phyloP scores from a whole-genome alignment of 306 rosid genomes.

The Lotus japonicus region DNA sequence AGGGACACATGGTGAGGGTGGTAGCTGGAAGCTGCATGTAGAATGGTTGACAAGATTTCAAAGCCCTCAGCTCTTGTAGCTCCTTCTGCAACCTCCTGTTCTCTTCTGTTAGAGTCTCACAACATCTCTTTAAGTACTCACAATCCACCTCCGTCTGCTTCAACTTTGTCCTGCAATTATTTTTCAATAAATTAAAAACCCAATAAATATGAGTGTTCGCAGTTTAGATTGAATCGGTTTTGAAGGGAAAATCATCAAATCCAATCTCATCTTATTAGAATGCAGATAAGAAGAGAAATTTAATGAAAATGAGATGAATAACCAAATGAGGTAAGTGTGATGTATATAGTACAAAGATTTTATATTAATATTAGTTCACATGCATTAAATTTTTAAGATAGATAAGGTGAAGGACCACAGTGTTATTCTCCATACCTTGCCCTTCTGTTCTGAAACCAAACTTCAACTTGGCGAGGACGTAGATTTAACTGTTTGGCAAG shows the following conservation, averaged over 20 bases:
- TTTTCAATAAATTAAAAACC: no score
- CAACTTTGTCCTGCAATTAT: constrained; percentile 66
- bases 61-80: constrained; percentile 82
- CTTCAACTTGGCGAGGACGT: constrained; percentile 98
- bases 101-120: constrained; percentile 89
- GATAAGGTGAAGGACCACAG: constrained; percentile 7
- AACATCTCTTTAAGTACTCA: constrained; percentile 84
- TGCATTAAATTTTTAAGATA: no score
- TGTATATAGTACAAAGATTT: no score
- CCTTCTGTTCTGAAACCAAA: constrained; percentile 98
- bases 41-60: constrained; percentile 74
- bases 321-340: no score
- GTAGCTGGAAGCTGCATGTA: constrained; percentile 96
- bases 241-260: no score
- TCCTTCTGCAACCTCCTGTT: constrained; percentile 89
- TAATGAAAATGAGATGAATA: no score
- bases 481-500: constrained; percentile 83
- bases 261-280: no score
- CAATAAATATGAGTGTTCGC: no score
- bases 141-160: constrained; percentile 98
- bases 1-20: constrained; percentile 97
- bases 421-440: constrained; percentile 66
- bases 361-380: no score
- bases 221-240: no score
- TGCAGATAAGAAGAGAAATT: no score